Evolutionary conservation across 2,329 filamentous ascomycete genomes (phyloP), one percentile per base, ranked within the genome.

Genomic region (Penicillium sp.): DNA sequence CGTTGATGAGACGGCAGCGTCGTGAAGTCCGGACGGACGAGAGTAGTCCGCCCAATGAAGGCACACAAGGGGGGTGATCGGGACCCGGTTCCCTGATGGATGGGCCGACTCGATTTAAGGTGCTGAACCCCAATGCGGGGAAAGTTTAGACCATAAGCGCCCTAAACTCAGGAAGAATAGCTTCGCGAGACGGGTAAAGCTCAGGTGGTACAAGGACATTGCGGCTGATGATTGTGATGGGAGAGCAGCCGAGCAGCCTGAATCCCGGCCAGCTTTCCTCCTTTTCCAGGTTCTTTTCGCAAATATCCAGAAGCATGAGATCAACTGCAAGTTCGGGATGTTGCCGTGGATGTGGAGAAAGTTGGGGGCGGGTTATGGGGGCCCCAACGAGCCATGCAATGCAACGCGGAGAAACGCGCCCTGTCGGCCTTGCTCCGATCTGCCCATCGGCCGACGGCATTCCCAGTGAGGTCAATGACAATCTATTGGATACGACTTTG

Each of bases 1-100:
- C 5, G 5, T 45, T 4, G 14, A 43, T 23, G 5, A 4, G 28
- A n/a, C 40, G 14, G 10, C 16, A 31, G 3, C 3, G 16, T n/a
- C n/a, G 18, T 23, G 42, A 31, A n/a, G 10, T 45, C 42, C 26
- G 49, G 18, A 18, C 59, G 58, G 61, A 62, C 49, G 31, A 44
- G 21, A 53, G 52, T 57, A 44, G 52, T 62, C 60, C 61, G 58
- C 14, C 40, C 57, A 47, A 62, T 55, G 29, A 48, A n/a, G 42
- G 26, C 16, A 21, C 21, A 23, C 52, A 50, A 7, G 14, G 34
- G 39, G 55, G 44, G 42, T 43, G 39, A 21, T 52, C 48, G 37
- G 31, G 14, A 3, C 18, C n/a, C 33, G 31, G 43, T 52, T 26
- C 36, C 43, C 51, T 42, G 47, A 37, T 45, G 23, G 48, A 48